Conservation (phyloP, 345 rosid genomes). For the Salix udensis region DNA sequence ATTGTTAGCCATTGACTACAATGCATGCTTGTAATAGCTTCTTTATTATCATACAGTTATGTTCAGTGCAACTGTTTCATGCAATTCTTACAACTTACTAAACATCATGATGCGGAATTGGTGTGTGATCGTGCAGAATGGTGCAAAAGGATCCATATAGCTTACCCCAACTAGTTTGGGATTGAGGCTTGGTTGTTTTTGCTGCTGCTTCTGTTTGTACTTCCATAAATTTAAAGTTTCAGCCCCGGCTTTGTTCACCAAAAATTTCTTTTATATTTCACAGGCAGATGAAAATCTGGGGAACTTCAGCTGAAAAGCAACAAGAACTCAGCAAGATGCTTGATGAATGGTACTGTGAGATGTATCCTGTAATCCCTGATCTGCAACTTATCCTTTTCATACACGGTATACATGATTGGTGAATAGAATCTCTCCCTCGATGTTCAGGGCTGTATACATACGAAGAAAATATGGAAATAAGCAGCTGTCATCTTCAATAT, state of each 20-base stretch:
- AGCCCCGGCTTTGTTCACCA: background rate
- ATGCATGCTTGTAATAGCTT: too few species aligned
- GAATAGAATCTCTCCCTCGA: conserved; percentile 1
- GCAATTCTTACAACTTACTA: too few species aligned
- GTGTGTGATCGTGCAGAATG: too few species aligned
- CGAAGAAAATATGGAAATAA: conserved; percentile 60
- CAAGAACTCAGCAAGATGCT: conserved; percentile 81
- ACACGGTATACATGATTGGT: background rate
- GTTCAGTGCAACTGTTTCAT: too few species aligned
- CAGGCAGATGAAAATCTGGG: conserved; percentile 94
- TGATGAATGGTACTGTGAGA: conserved; percentile 75
- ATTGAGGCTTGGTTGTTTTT: too few species aligned
- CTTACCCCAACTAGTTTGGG: too few species aligned
- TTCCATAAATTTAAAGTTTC: background rate
- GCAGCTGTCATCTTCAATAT: conserved; percentile 67
- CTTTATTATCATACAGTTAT: too few species aligned
- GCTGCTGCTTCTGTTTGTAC: too few species aligned
- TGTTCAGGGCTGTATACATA: conserved; percentile 70
- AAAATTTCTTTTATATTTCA: background rate
- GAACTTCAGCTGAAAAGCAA: conserved; percentile 79
- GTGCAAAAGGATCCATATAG: too few species aligned
- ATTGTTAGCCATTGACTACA: too few species aligned
- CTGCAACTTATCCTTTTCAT: conserved; percentile 3
- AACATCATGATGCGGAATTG: too few species aligned
- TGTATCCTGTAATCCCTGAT: conserved; percentile 19